These are phyloP conservation scores for Sisymbrium irio DNA, from an alignment of 345 rosid genomes.

Conservation along the genomic window DNA sequence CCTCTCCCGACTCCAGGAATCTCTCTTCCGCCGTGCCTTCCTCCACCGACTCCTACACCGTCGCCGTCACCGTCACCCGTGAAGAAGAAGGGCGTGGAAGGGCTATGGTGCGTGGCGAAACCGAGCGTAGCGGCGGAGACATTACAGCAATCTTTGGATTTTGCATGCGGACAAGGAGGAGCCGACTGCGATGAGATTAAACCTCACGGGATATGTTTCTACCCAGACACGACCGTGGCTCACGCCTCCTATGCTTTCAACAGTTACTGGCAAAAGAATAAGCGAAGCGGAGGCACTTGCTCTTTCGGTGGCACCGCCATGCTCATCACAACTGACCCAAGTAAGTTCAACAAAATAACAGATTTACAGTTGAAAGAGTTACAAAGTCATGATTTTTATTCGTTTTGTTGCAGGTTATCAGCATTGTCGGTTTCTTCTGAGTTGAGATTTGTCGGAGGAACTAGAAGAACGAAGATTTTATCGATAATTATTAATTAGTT, in stretches of 20 bases:
- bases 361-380: background rate
- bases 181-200: constrained; percentile 57
- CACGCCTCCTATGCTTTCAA: constrained; percentile 78
- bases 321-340: constrained; percentile 65
- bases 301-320: constrained; percentile 76
- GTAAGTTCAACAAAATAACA: constrained; percentile 34
- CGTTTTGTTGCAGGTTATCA: constrained; percentile 57
- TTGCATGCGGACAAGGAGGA: constrained; percentile 71
- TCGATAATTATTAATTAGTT: background rate
- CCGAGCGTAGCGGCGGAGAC: constrained; percentile 64
- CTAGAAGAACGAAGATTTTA: background rate
- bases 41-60: constrained; percentile 22
- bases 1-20: constrained; percentile 34
- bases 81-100: constrained; percentile 35
- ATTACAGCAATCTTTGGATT: constrained; percentile 63
- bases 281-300: constrained; percentile 60
- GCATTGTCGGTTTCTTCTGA: constrained; percentile 55
- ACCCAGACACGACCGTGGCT: constrained; percentile 57
- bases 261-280: constrained; percentile 70
- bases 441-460: constrained; percentile 32
- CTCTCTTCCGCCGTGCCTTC: constrained; percentile 41
- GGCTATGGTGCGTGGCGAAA: constrained; percentile 74
- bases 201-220: constrained; percentile 58
- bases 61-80: constrained; percentile 7
- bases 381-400: background rate